These are phyloP conservation scores for Eucalyptus polyanthemos DNA, from an alignment of 345 rosid genomes.

Conservation along the genomic window DNA sequence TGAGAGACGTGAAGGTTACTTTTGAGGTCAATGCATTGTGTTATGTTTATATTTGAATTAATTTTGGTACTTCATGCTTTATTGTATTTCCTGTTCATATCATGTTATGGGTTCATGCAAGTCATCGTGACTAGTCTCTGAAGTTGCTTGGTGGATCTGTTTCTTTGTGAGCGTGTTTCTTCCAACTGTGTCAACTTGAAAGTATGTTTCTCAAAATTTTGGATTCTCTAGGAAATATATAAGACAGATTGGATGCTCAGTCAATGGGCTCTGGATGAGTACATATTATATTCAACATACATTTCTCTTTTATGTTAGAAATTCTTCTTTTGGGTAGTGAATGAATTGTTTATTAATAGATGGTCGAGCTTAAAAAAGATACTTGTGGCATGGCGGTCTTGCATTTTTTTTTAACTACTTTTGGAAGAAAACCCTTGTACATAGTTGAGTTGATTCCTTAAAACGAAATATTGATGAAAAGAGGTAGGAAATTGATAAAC, in stretches of 20 bases:
- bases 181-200: neutral
- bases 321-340: neutral
- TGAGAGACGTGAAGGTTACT: neutral
- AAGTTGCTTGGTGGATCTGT: neutral
- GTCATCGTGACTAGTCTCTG: neutral
- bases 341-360: neutral
- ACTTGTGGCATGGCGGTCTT: neutral
- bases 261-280: neutral
- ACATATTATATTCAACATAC: neutral
- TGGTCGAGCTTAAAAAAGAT: neutral
- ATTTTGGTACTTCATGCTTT: neutral
- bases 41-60: neutral
- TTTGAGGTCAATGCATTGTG: neutral
- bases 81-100: neutral
- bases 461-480: neutral
- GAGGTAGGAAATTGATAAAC: neutral
- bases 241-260: neutral
- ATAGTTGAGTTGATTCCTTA: neutral
- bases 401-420: neutral
- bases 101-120: neutral
- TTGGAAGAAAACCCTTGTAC: neutral
- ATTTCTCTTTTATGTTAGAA: neutral
- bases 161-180: neutral
- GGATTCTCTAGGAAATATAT: neutral
- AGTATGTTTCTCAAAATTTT: neutral